Evolutionary conservation across 345 rosid genomes (phyloP).

Genomic region (Syzygium grande): DNA sequence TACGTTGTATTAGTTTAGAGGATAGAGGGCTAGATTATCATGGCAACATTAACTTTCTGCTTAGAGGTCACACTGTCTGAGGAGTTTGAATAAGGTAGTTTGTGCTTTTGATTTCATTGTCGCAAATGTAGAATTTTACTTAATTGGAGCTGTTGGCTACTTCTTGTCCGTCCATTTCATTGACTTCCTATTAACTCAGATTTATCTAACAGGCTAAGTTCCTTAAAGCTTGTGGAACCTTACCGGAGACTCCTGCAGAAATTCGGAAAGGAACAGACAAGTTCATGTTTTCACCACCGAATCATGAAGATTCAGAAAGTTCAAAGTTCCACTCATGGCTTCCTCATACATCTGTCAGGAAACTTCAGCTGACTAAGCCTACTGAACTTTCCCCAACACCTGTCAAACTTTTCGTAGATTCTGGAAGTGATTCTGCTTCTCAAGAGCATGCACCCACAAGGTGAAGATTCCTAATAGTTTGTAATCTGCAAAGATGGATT

Average conservation of each 20-base stretch:
- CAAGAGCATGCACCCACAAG: constrained; percentile 55
- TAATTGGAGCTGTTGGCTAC: background rate
- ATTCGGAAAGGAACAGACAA: constrained; percentile 38
- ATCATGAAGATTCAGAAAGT: constrained; percentile 22
- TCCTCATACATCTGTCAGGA: constrained; percentile 30
- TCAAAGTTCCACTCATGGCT: constrained; percentile 60
- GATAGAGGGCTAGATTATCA: background rate
- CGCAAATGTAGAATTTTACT: background rate
- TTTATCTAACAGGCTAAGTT: constrained; percentile 45
- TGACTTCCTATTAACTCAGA: background rate
- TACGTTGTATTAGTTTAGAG: background rate
- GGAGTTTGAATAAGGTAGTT: background rate
- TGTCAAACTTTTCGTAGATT: constrained; percentile 23
- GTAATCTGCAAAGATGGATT: background rate
- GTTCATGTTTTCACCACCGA: constrained; percentile 31
- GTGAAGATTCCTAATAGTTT: constrained; percentile 17
- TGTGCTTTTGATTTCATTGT: background rate
- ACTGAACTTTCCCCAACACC: constrained; percentile 26
- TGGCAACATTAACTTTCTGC: background rate
- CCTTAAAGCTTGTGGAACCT: constrained; percentile 58
- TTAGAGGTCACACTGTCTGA: background rate
- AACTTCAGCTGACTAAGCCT: constrained; percentile 31
- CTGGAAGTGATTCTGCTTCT: constrained; percentile 31
- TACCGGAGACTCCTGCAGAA: constrained; percentile 64
- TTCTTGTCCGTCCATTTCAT: background rate